Evolutionary conservation across 768 basidiomycete species (phyloP).

Genomic region (Leccinum subgranulosum): DNA sequence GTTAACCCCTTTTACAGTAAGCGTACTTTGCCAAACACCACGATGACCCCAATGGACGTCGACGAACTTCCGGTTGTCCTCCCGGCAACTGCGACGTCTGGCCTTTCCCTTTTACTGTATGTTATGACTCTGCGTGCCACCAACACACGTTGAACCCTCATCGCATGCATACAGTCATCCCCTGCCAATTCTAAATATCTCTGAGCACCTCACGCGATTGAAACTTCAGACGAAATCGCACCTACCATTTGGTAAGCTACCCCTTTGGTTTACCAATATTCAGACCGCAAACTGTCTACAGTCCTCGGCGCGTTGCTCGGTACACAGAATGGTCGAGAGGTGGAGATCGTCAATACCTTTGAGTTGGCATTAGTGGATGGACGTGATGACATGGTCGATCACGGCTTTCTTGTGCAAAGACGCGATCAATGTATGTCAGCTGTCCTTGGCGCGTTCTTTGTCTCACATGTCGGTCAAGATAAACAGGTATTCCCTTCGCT

Average conservation of each 20-base stretch:
- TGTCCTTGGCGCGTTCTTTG: background rate
- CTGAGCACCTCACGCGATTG: conserved; percentile 88
- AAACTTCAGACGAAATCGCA: conserved; percentile 65
- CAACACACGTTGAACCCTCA: conserved; percentile 8
- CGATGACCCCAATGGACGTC: conserved; percentile 67
- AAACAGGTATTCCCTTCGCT: conserved; percentile 98
- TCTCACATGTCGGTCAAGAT: conserved; percentile 47
- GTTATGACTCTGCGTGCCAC: conserved; percentile 23
- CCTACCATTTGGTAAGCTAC: conserved; percentile 60
- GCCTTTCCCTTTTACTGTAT: conserved; percentile 71
- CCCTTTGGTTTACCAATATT: background rate
- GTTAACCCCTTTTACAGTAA: conserved; percentile 1
- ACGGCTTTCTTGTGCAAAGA: conserved; percentile 76
- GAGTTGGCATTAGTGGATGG: conserved; percentile 69
- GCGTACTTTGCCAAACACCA: conserved; percentile 3
- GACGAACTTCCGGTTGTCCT: conserved; percentile 76
- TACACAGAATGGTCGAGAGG: conserved; percentile 89
- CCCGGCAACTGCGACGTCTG: conserved; percentile 67
- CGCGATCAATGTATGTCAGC: conserved; percentile 76
- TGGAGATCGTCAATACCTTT: conserved; percentile 97
- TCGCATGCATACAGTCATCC: conserved; percentile 67
- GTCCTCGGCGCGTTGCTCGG: conserved; percentile 93
- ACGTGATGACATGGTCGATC: conserved; percentile 63
- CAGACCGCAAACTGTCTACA: conserved; percentile 29
- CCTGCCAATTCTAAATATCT: conserved; percentile 93